Evolutionary conservation across 805 yeast species (phyloP).

Genomic region (Starmerella roubikii): DNA sequence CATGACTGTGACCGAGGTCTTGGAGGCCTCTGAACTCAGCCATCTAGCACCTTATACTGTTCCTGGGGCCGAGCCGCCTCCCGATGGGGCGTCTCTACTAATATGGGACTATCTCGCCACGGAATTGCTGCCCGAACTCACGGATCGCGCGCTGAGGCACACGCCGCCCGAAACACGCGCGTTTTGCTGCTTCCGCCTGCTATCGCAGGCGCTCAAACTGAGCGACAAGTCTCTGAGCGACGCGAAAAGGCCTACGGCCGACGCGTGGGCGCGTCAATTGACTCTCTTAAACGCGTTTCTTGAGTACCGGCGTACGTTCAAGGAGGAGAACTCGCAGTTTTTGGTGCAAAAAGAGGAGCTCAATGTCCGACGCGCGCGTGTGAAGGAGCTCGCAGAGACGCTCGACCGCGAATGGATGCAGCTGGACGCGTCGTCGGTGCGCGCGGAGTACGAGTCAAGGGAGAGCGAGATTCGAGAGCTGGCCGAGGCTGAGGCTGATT

Average conservation of each 20-base stretch:
- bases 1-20: neutral
- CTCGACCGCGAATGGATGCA: neutral
- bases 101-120: neutral
- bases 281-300: neutral
- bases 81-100: neutral
- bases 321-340: neutral
- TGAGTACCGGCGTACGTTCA: neutral
- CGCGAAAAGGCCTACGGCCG: neutral
- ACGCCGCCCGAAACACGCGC: neutral
- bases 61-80: neutral
- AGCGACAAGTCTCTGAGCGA: neutral
- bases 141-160: too few relatives aligned
- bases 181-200: neutral
- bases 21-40: slow-evolving; percentile 1
- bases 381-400: neutral
- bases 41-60: neutral
- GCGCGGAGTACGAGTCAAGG: neutral
- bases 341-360: neutral
- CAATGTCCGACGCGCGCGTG: neutral
- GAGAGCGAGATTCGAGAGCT: too few relatives aligned
- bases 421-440: neutral
- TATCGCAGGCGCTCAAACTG: neutral
- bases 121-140: neutral
- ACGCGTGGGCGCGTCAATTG: neutral
- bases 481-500: too few relatives aligned